Base-by-base conservation (phyloP, 345 rosid species). In the Rhizophora mangle region DNA sequence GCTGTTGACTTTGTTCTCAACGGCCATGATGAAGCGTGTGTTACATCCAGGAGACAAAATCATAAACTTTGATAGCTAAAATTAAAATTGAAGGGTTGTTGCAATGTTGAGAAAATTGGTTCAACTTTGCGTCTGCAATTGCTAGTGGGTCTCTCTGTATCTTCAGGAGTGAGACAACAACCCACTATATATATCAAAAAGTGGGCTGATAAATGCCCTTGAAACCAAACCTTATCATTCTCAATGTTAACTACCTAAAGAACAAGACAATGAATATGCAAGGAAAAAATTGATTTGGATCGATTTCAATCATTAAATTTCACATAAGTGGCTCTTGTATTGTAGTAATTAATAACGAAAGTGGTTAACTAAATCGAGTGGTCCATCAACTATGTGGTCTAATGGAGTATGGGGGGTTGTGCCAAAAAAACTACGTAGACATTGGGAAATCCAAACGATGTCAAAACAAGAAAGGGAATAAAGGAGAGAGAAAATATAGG, bases 1-100 rank as follows among this genome's bases (percentile, higher is more conserved):
- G 76, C 71, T 66, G 82, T 86, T 86, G 93, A 86, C 93, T 82
- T 84, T 30, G 31, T 37, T 80, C 85, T 86, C 75, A 73, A 85
- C 81, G 88, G 85, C 70, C 68, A 88, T 88, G 89, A 85, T 90
- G 76, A 87, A 83, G 89, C 86, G 81, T 86, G 91, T 86, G 84
- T 36, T 80, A 85, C 72, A 75, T 79, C 36, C 47, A 70, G 84
- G 87, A 79, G 80, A 86, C 93, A 87, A 80, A 85, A 88, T 86
- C 82, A 83, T 85, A 64, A 64, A 72, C 75, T 77, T 79, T 68
- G 58, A 54, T 71, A 68, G 51, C 64, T 31, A 11, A 43, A 29
- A 30, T 36, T 55, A 21, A 68, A 61, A 68, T 64, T 65, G 68
- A 63, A 65, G 66, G 62, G 67, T 30, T 65, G 51, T 57, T 34